Percentiles rank a stretch among this genome's conserved stretches.
Evolutionary conservation across 495 filamentous ascomycete genomes (phyloP).

Genomic region (Usnea hakonensis): DNA sequence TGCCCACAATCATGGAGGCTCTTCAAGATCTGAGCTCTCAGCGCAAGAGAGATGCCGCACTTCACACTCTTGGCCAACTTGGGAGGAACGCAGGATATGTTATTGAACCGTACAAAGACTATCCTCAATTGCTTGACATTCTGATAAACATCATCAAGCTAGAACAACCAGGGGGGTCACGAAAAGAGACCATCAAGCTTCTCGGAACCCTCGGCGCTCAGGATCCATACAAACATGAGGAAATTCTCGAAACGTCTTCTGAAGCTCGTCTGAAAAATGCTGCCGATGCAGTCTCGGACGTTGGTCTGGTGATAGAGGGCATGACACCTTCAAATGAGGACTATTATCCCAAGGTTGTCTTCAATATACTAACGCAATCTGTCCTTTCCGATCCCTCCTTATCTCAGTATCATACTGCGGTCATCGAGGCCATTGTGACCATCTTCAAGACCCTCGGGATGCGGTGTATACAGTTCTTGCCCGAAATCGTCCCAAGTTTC

Average conservation of each 20-base stretch:
- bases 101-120: slow-evolving; percentile 90
- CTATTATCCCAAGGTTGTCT: slow-evolving; percentile 96
- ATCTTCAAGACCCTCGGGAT: slow-evolving; percentile 93
- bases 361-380: slow-evolving; percentile 79
- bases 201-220: slow-evolving; percentile 94
- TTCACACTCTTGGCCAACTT: slow-evolving; percentile 84
- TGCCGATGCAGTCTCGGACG: slow-evolving; percentile 70
- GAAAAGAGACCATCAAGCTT: slow-evolving; percentile 91
- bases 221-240: slow-evolving; percentile 93
- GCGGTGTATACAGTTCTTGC: slow-evolving; percentile 90
- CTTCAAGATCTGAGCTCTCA: slow-evolving; percentile 87
- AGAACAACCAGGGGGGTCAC: slow-evolving; percentile 71
- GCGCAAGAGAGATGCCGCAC: slow-evolving; percentile 79
- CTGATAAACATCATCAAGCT: slow-evolving; percentile 89
- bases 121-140: slow-evolving; percentile 84
- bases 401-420: slow-evolving; percentile 79
- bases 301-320: slow-evolving; percentile 94
- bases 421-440: slow-evolving; percentile 98
- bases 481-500: slow-evolving; percentile 89
- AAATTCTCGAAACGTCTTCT: slow-evolving; percentile 42
- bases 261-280: slow-evolving; percentile 47
- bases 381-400: slow-evolving; percentile 86
- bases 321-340: slow-evolving; percentile 96
- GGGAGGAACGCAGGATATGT: slow-evolving; percentile 95
- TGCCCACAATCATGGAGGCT: slow-evolving; percentile 88